Base-by-base conservation (phyloP, 2,329 filamentous ascomycete species). In the Neonectria magnoliae region DNA sequence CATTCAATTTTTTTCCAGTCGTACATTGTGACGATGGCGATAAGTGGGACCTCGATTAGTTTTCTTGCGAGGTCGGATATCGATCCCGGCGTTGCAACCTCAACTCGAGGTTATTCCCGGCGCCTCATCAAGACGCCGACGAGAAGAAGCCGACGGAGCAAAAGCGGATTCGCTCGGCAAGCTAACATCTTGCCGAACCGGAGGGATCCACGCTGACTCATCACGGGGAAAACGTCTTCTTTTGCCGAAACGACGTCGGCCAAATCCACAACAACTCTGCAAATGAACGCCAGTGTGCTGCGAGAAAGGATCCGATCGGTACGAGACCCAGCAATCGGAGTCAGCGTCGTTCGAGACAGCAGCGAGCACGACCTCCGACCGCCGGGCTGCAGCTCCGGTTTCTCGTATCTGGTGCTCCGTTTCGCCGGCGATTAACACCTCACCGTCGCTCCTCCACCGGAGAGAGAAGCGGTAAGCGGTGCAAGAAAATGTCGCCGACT, bases 131-230 rank as follows among this genome's bases (percentile, higher is more conserved):
- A 60, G 57, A 58, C 41, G 60, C 70, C 70, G 70, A 68, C 27
- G 51, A 51, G 42, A 20, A 25, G 54, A 51, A 51, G 41, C 70
- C 70, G 65, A 71, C 36, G 36, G 29, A 3, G 38, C 52, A 42
- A 56, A 11, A 13, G 14, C 31, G 16, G 36, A 36, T 48, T 27
- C 29, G 25, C 42, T 67, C 64, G 66, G 66, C 45, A n/a, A 42
- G 2, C 14, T 16, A 8, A 3, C 18, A 9, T 42, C 27, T 44
- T 9, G 54, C 65, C 62, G 62, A 18, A 36, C n/a, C 47, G 41
- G 29, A 5, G 13, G 11, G n/a, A 13, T 50, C 33, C 10, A 1
- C 1, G 68, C 63, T 72, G 67, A 72, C 59, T 72, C 67, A 72
- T 63, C 65, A 56, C 70, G 67, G 71, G 36, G 6, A 65, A 18